Conservation (phyloP, 1,284 basidiomycete genomes). For the Albatrellus sp. region DNA sequence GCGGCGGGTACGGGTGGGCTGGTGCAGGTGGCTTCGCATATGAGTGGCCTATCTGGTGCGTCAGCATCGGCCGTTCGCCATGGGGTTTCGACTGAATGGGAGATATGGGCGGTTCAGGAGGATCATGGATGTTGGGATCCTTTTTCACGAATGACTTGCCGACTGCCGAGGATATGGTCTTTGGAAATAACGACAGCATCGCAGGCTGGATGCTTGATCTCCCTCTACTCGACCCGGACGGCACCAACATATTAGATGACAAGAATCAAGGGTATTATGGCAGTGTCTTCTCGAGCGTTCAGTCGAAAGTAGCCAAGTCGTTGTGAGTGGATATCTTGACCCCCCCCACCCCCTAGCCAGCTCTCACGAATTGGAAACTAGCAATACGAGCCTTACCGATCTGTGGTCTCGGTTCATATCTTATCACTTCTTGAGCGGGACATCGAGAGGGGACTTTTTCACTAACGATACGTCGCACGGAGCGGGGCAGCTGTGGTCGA, state of each 20-base stretch:
- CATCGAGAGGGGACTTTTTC: constrained; percentile 43
- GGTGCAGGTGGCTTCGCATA: constrained; percentile 50
- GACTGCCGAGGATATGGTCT: constrained; percentile 35
- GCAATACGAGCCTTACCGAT: constrained; percentile 51
- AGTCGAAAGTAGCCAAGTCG: constrained; percentile 38
- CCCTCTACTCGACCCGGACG: constrained; percentile 39
- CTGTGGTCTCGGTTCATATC: constrained; percentile 51
- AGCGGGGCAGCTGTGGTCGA: constrained; percentile 54
- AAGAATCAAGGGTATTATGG: constrained; percentile 46
- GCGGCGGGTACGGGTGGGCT: constrained; percentile 50
- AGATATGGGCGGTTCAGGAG: constrained; percentile 27
- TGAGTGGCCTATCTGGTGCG: constrained; percentile 48
- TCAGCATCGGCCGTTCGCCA: background rate
- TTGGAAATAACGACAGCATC: constrained; percentile 33
- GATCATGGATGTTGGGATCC: constrained; percentile 53
- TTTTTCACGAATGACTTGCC: constrained; percentile 49
- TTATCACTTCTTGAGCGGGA: constrained; percentile 58
- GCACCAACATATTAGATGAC: constrained; percentile 28
- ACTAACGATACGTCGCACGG: constrained; percentile 47
- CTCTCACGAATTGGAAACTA: constrained; percentile 13
- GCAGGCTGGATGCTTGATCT: constrained; percentile 50
- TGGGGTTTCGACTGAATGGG: too few species aligned
- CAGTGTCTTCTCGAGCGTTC: constrained; percentile 45
- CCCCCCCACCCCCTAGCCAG: background rate
- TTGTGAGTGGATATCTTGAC: constrained; percentile 29